Evolutionary conservation across 2,329 filamentous ascomycete species (phyloP), one percentile per base, ranked within the genome.

Genomic region (Ceratocystis huliohia): DNA sequence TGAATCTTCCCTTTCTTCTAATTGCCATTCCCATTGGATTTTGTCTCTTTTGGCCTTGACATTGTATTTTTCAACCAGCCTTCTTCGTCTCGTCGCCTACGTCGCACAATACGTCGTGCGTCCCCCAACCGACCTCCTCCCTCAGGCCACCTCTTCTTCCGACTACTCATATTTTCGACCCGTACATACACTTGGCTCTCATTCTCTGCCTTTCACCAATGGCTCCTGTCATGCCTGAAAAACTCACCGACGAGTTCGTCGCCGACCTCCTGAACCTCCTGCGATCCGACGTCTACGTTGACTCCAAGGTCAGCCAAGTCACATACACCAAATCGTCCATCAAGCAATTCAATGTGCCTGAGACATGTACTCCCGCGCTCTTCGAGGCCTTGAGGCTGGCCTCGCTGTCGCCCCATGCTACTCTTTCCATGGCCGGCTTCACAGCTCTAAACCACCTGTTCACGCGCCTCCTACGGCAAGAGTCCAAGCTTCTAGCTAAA

Each of bases 261-360:
- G 75, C 78, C 65, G 79, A 81, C 76, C 76, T 85, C 69, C 72
- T 79, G 69, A 75, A 76, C 59, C 76, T 84, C 68, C 75, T 85
- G 65, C 78, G 78, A 74, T 67, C 66, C 17, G 66, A 67, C 17
- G 71, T 81, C 82, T 46, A 81, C 84, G 62, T 89, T 71, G 88
- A 92, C 72, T 77, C 81, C 64, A 91, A 91, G 74, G 81, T 91
- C 69, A 80, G 84, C 70, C 82, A 84, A 65, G 84, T 96, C 71
- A 89, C 85, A 68, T 81, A 79, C 72, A 80, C 92, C 76, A 96
- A 96, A 77, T 91, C 89, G 56, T 84, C 86, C 74, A 96, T 96
- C 80, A 96, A 96, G 76, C 91, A 96, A 76, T 88, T 89, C 74
- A 91, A 91, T 78, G 89, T 96, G 59, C 90, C 91, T 68, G 90